phyloP scores from a whole-genome alignment of 345 rosid species.

The Salix udensis region DNA sequence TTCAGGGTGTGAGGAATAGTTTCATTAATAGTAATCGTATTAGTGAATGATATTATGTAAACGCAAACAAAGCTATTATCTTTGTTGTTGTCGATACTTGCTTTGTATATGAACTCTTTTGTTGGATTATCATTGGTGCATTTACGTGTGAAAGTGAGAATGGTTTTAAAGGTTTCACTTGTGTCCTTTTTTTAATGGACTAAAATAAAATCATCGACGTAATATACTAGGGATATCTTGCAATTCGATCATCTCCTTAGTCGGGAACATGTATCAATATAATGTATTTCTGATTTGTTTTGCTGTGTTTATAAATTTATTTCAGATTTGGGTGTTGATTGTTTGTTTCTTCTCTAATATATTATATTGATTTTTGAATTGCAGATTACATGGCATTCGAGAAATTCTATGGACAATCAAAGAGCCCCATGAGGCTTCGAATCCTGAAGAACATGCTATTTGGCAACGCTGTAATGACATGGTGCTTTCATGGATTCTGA shows the following conservation, averaged over 20 bases:
- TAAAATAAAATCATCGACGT: slow-evolving; percentile 5
- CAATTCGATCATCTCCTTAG: no score
- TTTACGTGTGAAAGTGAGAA: background rate
- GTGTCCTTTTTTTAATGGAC: slow-evolving; percentile 30
- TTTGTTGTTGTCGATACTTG: background rate
- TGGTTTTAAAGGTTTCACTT: slow-evolving; percentile 15
- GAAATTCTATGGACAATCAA: background rate
- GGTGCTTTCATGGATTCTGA: background rate
- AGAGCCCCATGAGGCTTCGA: no score
- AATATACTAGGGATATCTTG: no score
- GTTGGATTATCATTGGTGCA: background rate
- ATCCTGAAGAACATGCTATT: background rate
- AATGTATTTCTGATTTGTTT: no score
- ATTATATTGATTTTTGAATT: no score
- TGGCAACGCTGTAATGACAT: background rate
- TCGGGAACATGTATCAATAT: no score
- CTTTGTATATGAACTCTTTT: background rate
- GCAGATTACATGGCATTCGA: no score
- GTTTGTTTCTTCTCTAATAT: no score
- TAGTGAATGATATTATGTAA: background rate
- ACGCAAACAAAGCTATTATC: background rate
- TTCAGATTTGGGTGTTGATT: no score
- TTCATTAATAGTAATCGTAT: background rate
- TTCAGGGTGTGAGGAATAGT: background rate
- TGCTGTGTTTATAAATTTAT: no score